Percentiles rank a stretch among this genome's conserved stretches.
Evolutionary conservation across 2,329 filamentous ascomycete genomes (phyloP).

Genomic region (Tolypocladium guangdongense): DNA sequence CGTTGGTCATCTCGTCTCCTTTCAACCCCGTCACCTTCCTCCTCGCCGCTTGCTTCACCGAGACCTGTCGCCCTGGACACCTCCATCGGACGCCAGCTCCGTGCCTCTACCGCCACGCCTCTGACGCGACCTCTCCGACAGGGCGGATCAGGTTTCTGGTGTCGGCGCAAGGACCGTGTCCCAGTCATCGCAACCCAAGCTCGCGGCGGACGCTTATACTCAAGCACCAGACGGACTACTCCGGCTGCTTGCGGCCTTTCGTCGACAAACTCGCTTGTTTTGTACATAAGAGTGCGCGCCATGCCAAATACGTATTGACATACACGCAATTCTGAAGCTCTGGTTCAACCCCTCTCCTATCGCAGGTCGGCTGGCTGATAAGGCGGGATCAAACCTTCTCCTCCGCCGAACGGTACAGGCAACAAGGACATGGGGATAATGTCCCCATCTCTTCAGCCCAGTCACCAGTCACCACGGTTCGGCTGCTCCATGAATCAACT

Average conservation of each 20-base stretch:
- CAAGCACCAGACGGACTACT: neutral
- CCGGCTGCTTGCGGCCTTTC: neutral
- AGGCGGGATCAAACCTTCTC: neutral
- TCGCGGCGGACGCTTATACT: neutral
- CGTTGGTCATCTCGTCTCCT: too few species aligned
- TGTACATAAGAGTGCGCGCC: neutral
- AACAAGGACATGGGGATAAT: neutral
- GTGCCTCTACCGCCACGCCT: neutral
- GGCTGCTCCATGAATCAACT: slow-evolving; percentile 10
- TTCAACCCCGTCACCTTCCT: neutral
- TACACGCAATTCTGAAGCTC: neutral
- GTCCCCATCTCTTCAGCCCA: neutral
- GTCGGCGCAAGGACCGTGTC: neutral
- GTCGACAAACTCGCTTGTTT: neutral
- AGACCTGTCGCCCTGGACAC: neutral
- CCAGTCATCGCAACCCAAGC: neutral
- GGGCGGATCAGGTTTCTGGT: neutral
- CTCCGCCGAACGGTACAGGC: too few species aligned
- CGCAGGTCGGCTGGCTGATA: neutral
- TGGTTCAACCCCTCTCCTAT: neutral
- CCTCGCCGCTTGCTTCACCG: neutral
- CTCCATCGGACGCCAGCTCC: neutral
- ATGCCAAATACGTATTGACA: neutral
- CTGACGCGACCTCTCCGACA: neutral
- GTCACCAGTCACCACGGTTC: neutral